Evolutionary conservation across 2,329 filamentous ascomycete species (phyloP), one percentile per base, ranked within the genome.

Genomic region (Penicillium sclerotiorum): DNA sequence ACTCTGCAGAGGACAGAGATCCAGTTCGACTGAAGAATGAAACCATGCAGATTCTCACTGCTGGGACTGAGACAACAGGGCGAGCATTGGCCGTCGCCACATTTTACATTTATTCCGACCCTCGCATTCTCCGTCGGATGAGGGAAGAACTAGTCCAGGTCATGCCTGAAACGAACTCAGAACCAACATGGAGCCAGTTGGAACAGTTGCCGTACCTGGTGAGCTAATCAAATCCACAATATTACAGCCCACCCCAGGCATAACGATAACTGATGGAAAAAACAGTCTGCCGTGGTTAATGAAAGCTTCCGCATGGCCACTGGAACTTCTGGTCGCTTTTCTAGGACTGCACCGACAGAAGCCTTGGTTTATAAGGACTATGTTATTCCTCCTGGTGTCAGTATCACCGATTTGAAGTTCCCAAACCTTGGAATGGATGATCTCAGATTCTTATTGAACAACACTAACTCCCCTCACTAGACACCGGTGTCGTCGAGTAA

Each of bases 151-250:
- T 72, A 20, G 51, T 53, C 25, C 40, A 51, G 2, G 57, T 66
- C 6, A 61, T 71, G 54, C 67, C 65, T 1, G 59, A 55, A 12
- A 57, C 62, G 7, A 49, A 58, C 0, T 47, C 48, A 15, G 44
- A 47, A 5, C 54, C 65, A 5, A 55, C 60, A 2, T 67, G 65
- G 62, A 60, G 55, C 4, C 50, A 66, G 18, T 58, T 76, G 6
- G 68, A 78, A 54, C 58, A 69, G 37, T 59, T 77, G 8, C 71
- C 75, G 0, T 78, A 75, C 50, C 46, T 75, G 49, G 66, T 66
- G 54, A 9, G 44, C 15, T 8, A 4, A 25, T 6, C 12, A 2
- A 3, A 1, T 5, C 18, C 18, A n/a, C 11, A n/a, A 33, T 17
- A 6, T 7, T 23, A 33, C 5, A 5, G 7, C 18, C 8, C 20